Evolutionary conservation across 116 monocot genomes (phyloP), one percentile per base, ranked within the genome.

Genomic region (Cymodocea nodosa): DNA sequence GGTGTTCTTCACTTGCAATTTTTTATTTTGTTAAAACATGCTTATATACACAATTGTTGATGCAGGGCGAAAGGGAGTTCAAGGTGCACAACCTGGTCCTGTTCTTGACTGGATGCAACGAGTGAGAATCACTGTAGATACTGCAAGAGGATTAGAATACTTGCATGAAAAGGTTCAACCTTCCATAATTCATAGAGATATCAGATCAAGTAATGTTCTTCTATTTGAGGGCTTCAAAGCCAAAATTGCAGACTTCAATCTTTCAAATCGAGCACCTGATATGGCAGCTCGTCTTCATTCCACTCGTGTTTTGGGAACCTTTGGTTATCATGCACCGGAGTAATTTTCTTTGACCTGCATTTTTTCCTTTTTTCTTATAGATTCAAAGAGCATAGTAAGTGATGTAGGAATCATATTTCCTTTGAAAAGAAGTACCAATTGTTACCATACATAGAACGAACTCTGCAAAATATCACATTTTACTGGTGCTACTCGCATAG

Each of bases 161-260:
- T 86, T 93, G 51, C 93, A 93, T 70, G 86, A 93, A 80, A 85
- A 89, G 72, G 74, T 76, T 67, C 89, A 93, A 63, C 85, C 89
- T 20, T 79, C 89, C 15, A 72, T 85, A 57, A 79, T 93, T 56
- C 93, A 93, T 66, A 65, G 81, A 53, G 86, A 82, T 70, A 75
- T 89, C 25, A 75, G 81, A 64, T 85, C 89, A 49, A 85, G 86
- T 76, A 89, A 85, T 70, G 63, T 89, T 63, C 81, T 89, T 70
- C 16, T 90, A 35, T 90, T 86, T 65, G 83, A 86, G 55, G 86
- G 75, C 68, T 89, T 85, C 68, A 88, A 71, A 66, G 88, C 83
- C 13, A 93, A 93, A 59, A 85, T 93, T 69, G 88, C 85, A 15
- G 88, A 88, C 37, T 78, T 73, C 39, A 73, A 78, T 69, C 77